Conservation (phyloP, 225 moss, liverwort and hornwort species). For the Neckera pumila region DNA sequence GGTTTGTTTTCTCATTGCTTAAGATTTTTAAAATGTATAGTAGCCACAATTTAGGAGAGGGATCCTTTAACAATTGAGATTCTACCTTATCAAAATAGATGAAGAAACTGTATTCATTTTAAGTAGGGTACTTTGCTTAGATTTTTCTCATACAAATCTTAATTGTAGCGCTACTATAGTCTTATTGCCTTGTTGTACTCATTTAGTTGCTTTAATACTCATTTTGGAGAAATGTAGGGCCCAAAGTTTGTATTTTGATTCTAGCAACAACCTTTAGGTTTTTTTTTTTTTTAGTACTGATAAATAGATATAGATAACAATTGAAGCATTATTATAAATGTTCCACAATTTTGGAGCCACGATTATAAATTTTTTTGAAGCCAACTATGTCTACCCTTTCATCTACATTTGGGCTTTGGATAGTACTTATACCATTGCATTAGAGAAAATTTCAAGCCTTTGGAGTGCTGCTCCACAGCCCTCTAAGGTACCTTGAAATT, state of each 20-base stretch:
- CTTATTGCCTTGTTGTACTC: background rate
- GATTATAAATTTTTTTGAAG: background rate
- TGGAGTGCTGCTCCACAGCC: no score
- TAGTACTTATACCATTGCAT: fast-evolving
- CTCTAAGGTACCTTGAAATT: no score
- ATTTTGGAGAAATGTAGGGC: background rate
- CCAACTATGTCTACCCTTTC: background rate
- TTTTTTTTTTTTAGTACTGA: background rate
- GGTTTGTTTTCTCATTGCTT: background rate
- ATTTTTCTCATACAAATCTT: background rate
- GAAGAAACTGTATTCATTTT: background rate
- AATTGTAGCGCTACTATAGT: fast-evolving
- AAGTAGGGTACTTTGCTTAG: fast-evolving
- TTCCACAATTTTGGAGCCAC: background rate
- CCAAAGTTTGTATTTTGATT: background rate
- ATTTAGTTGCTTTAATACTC: background rate
- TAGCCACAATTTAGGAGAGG: fast-evolving
- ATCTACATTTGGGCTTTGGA: background rate
- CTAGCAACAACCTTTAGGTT: fast-evolving
- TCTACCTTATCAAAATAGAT: background rate
- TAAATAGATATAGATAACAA: background rate
- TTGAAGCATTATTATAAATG: background rate
- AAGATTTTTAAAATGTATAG: no score
- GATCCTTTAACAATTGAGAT: fast-evolving
- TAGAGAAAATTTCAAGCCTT: no score